Evolutionary conservation across 495 filamentous ascomycete species (phyloP).

Genomic region (Penicillium nucicola): DNA sequence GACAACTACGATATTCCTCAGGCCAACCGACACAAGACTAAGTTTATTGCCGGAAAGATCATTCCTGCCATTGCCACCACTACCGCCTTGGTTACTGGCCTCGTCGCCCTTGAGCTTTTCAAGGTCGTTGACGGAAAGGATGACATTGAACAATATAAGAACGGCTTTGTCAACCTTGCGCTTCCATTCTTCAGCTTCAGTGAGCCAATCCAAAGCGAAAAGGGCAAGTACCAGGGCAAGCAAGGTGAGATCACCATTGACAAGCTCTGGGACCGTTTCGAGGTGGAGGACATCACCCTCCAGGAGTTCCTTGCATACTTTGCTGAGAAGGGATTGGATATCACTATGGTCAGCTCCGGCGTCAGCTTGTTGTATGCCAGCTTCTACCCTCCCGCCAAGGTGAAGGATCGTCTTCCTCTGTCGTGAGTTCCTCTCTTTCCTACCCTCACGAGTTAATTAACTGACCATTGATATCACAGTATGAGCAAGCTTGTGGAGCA

Average conservation of each 20-base stretch:
- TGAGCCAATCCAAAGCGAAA: conserved; percentile 89
- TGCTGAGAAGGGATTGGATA: conserved; percentile 69
- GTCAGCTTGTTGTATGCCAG: conserved; percentile 94
- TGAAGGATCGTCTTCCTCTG: conserved; percentile 73
- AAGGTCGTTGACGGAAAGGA: conserved; percentile 95
- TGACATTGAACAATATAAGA: conserved; percentile 97
- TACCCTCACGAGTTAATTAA: conserved; percentile 1
- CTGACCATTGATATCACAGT: conserved; percentile 34
- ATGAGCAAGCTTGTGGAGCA: conserved; percentile 85
- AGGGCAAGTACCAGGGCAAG: conserved; percentile 78
- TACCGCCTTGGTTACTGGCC: conserved; percentile 90
- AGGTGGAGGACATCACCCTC: conserved; percentile 82
- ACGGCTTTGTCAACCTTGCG: conserved; percentile 96
- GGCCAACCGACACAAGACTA: conserved; percentile 94
- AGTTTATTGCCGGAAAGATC: conserved; percentile 99
- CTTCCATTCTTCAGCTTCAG: conserved; percentile 98
- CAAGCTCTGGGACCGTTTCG: conserved; percentile 97
- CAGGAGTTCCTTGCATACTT: conserved; percentile 81
- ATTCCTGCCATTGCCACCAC: conserved; percentile 98
- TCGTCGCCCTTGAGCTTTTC: conserved; percentile 90
- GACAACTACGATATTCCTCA: conserved; percentile 95
- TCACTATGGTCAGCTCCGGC: conserved; percentile 93
- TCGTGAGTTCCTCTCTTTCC: conserved; percentile 46
- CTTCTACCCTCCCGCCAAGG: conserved; percentile 87
- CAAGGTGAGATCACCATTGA: conserved; percentile 79